phyloP scores from a whole-genome alignment of 2,329 filamentous ascomycete genomes.

The Geosmithia morbida region DNA sequence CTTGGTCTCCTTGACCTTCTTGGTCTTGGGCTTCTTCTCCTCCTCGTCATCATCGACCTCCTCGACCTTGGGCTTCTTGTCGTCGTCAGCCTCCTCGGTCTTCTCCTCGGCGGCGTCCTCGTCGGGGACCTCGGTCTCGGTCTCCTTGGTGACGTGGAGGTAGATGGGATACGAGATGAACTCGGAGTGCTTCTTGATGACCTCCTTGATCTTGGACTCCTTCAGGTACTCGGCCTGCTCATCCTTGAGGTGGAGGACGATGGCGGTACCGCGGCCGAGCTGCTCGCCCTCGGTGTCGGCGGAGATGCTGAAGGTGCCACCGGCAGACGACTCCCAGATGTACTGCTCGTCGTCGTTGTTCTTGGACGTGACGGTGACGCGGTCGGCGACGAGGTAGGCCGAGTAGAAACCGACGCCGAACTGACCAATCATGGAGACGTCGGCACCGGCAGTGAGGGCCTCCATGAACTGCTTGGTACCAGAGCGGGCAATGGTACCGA shows the following conservation, averaged over 20 bases:
- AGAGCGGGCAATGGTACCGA: slow-evolving; percentile 97
- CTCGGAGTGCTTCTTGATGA: slow-evolving; percentile 99
- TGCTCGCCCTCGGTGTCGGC: slow-evolving; percentile 83
- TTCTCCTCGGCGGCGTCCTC: slow-evolving; percentile 69
- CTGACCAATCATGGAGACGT: slow-evolving; percentile 99
- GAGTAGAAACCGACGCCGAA: slow-evolving; percentile 99
- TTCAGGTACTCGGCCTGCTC: slow-evolving; percentile 98
- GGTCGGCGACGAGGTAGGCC: slow-evolving; percentile 96
- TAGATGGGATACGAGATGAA: slow-evolving; percentile 99
- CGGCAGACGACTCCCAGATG: slow-evolving; percentile 95
- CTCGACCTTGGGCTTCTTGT: slow-evolving; percentile 95
- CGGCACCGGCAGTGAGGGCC: slow-evolving; percentile 91
- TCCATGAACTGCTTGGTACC: slow-evolving; percentile 99
- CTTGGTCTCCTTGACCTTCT: slow-evolving; percentile 98
- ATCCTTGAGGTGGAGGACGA: slow-evolving; percentile 98
- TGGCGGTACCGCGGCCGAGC: slow-evolving; percentile 91
- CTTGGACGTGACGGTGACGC: slow-evolving; percentile 91
- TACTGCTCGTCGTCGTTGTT: slow-evolving; percentile 99
- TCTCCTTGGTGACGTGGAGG: slow-evolving; percentile 98
- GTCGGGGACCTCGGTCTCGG: slow-evolving; percentile 95
- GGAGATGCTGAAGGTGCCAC: slow-evolving; percentile 89
- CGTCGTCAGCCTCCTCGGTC: slow-evolving; percentile 58
- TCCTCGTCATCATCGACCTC: slow-evolving; percentile 82
- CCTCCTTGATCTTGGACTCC: slow-evolving; percentile 99
- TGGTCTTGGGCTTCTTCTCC: slow-evolving; percentile 94